Evolutionary conservation across 768 basidiomycete species (phyloP).

Genomic region (Serpula lacrymans): DNA sequence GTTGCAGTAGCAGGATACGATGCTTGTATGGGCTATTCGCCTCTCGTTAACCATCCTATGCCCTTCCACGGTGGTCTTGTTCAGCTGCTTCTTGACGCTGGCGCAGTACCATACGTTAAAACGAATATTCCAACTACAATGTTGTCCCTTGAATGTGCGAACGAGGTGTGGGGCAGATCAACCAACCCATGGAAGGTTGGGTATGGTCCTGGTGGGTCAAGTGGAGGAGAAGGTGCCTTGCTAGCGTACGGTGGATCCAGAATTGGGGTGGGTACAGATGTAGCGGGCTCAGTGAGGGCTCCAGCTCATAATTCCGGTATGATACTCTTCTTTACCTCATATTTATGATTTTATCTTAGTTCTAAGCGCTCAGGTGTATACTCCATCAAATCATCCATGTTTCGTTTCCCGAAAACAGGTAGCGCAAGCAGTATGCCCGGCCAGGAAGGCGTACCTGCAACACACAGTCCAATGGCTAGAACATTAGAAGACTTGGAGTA

Average conservation of each 20-base stretch:
- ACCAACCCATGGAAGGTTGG: slow-evolving; percentile 57
- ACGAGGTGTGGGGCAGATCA: slow-evolving; percentile 57
- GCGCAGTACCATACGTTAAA: slow-evolving; percentile 65
- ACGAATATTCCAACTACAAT: slow-evolving; percentile 62
- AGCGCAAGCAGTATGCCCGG: slow-evolving; percentile 46
- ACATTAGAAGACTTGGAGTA: slow-evolving; percentile 61
- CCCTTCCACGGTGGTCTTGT: slow-evolving; percentile 48
- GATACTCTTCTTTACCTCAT: too few species aligned
- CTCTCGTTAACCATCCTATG: slow-evolving; percentile 42
- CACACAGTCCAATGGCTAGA: slow-evolving; percentile 58
- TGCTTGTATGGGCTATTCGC: slow-evolving; percentile 56
- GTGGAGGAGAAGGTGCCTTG: slow-evolving; percentile 64
- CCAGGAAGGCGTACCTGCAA: slow-evolving; percentile 51
- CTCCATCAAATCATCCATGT: slow-evolving; percentile 52
- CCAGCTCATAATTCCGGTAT: slow-evolving; percentile 67
- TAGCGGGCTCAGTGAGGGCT: slow-evolving; percentile 64
- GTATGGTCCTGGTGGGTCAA: slow-evolving; percentile 62
- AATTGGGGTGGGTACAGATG: slow-evolving; percentile 65
- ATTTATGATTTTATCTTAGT: too few species aligned
- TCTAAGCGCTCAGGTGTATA: too few species aligned
- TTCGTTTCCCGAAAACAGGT: slow-evolving; percentile 55
- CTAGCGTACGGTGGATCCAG: slow-evolving; percentile 59
- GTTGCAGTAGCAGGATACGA: slow-evolving; percentile 55
- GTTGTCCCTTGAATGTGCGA: slow-evolving; percentile 53
- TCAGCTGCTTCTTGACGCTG: slow-evolving; percentile 53